Percentiles rank a stretch among this genome's conserved stretches.
Conservation (phyloP, 441 rosid genomes). For the Brassica hybrid region DNA sequence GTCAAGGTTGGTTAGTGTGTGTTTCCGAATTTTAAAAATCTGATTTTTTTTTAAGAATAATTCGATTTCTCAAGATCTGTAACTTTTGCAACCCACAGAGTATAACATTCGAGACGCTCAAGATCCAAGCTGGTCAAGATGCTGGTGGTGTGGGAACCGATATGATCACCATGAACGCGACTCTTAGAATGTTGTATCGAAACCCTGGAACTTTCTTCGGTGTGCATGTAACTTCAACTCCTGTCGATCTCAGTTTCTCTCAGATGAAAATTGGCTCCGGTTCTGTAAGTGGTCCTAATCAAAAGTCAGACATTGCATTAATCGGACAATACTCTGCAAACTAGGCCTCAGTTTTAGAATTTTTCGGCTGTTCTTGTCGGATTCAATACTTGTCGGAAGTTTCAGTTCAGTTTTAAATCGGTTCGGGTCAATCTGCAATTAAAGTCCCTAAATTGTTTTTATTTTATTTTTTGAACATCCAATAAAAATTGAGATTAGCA, state of each 20-base stretch:
- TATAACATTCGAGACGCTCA: conserved; percentile 72
- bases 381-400: no score
- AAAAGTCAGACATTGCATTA: no score
- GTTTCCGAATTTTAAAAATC: not conserved
- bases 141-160: conserved; percentile 83
- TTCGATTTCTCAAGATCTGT: conserved; percentile 9
- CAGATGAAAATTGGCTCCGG: conserved; percentile 78
- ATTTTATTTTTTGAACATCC: no score
- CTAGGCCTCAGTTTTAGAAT: no score
- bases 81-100: conserved; percentile 47
- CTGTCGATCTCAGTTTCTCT: conserved; percentile 71
- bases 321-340: no score
- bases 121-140: conserved; percentile 94
- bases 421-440: no score
- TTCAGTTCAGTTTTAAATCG: no score
- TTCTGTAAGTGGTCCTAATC: conserved; percentile 51
- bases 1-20: conserved; percentile 51
- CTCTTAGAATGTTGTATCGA: conserved; percentile 67
- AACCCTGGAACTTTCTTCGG: conserved; percentile 96
- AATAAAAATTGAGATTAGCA: no score
- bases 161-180: conserved; percentile 81
- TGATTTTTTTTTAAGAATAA: not conserved
- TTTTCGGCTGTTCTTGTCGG: no score
- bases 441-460: no score
- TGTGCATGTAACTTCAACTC: conserved; percentile 79